Evolutionary conservation across 1,284 basidiomycete species (phyloP).

Genomic region (Apiotrichum porosum): DNA sequence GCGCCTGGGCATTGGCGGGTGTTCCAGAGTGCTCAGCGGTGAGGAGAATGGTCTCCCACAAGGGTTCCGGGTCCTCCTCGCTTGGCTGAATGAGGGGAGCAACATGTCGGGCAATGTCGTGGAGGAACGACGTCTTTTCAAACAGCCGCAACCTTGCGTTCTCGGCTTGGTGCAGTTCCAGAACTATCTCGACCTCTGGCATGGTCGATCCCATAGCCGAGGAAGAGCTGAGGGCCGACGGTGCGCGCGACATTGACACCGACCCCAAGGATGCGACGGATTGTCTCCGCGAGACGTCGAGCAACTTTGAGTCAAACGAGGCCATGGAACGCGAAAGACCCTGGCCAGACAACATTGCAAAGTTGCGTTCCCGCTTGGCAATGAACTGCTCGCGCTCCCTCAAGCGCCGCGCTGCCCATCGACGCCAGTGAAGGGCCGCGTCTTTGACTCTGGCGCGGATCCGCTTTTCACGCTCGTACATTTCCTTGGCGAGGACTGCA

Average conservation of each 20-base stretch:
- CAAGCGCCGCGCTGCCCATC: slow-evolving; percentile 15
- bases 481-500: background rate
- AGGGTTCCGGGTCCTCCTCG: background rate
- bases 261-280: no score
- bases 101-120: slow-evolving; percentile 25
- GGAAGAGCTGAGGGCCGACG: background rate
- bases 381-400: slow-evolving; percentile 11
- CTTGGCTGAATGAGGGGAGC: slow-evolving; percentile 18
- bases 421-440: slow-evolving; percentile 19
- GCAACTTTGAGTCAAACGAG: background rate
- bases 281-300: no score
- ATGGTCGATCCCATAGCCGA: no score
- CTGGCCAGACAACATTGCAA: slow-evolving; percentile 21
- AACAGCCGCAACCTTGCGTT: slow-evolving; percentile 5
- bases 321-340: slow-evolving; percentile 22
- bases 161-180: slow-evolving; percentile 21
- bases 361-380: slow-evolving; percentile 19
- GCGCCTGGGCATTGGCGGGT: slow-evolving; percentile 19
- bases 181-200: slow-evolving; percentile 18
- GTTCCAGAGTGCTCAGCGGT: slow-evolving; percentile 18
- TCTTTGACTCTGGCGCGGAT: slow-evolving; percentile 10
- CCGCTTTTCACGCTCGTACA: slow-evolving; percentile 2
- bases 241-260: background rate
- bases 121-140: slow-evolving; percentile 32
- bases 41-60: slow-evolving; percentile 14